phyloP scores from a whole-genome alignment of 2,329 filamentous ascomycete species.

The Penicillium paneum region DNA sequence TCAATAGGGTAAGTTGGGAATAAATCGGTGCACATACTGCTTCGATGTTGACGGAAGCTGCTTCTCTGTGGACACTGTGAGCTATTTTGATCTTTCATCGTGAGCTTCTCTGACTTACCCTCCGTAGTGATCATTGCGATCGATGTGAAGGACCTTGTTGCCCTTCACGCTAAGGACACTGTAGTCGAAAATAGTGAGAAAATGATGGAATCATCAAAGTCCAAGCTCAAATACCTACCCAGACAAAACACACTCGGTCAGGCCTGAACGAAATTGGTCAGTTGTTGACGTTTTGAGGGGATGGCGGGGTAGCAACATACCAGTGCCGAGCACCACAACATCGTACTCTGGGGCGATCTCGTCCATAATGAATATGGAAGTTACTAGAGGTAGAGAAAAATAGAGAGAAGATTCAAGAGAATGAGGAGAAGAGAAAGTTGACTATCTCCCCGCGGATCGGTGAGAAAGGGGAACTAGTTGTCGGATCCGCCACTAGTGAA shows the following conservation, averaged over 20 bases:
- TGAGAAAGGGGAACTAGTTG: slow-evolving; percentile 27
- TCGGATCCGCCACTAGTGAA: slow-evolving; percentile 27
- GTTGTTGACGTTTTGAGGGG: slow-evolving; percentile 10
- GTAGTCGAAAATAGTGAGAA: slow-evolving; percentile 23
- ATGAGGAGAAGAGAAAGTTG: slow-evolving; percentile 20
- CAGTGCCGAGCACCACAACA: slow-evolving; percentile 96
- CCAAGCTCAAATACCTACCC: slow-evolving; percentile 61
- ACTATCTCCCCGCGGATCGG: slow-evolving; percentile 28
- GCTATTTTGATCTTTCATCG: slow-evolving; percentile 25
- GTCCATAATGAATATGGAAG: slow-evolving; percentile 65
- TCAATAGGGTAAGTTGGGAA: slow-evolving; percentile 29
- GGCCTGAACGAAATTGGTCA: slow-evolving; percentile 55
- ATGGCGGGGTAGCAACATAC: slow-evolving; percentile 56
- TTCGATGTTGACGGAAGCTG: slow-evolving; percentile 95
- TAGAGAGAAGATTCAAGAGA: slow-evolving; percentile 12
- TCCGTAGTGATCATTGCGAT: slow-evolving; percentile 97
- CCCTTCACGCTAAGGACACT: slow-evolving; percentile 97
- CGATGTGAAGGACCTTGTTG: slow-evolving; percentile 98
- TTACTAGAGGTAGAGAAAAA: slow-evolving; percentile 13
- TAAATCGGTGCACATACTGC: slow-evolving; percentile 56
- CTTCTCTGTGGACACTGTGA: slow-evolving; percentile 61
- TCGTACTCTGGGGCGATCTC: slow-evolving; percentile 99
- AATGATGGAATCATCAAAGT: slow-evolving; percentile 15
- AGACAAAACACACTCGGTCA: slow-evolving; percentile 98
- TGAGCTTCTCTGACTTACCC: slow-evolving; percentile 61